phyloP scores from a whole-genome alignment of 2,329 filamentous ascomycete genomes.

The Chalaropsis thielavioides region DNA sequence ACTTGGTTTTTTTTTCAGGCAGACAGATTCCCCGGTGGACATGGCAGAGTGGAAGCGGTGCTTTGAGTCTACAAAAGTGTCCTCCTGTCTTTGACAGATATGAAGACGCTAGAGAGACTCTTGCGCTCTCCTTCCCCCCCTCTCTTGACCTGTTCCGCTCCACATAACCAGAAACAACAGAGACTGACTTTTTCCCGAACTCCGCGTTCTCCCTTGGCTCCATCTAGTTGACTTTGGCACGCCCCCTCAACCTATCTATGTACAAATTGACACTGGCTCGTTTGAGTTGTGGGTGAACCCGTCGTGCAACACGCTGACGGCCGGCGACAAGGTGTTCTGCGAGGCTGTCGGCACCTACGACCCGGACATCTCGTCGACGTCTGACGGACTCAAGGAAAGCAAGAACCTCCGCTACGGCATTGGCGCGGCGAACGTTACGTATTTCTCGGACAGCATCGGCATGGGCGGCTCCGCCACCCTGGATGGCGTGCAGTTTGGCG shows the following conservation, averaged over 20 bases:
- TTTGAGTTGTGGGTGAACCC: constrained; percentile 52
- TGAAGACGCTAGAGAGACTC: not conserved
- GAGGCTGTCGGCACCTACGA: constrained; percentile 32
- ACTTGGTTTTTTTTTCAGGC: constrained; percentile 5
- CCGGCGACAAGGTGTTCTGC: constrained; percentile 32
- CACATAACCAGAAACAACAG: constrained; percentile 9
- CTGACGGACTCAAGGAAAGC: constrained; percentile 23
- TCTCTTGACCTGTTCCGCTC: not conserved
- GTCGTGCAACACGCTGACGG: constrained; percentile 34
- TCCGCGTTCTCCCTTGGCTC: constrained; percentile 2
- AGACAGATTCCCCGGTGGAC: constrained; percentile 5
- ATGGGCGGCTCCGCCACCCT: constrained; percentile 30
- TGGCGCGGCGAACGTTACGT: constrained; percentile 36
- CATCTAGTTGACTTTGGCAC: constrained; percentile 35
- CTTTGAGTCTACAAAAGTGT: not conserved
- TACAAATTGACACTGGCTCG: constrained; percentile 45
- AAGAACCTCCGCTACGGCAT: constrained; percentile 37
- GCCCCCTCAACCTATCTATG: constrained; percentile 37
- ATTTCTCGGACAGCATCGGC: constrained; percentile 33
- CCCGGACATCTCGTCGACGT: constrained; percentile 29
- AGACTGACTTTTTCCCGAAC: constrained; percentile 13
- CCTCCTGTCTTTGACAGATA: not conserved
- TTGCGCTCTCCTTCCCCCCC: not conserved
- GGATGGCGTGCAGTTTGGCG: constrained; percentile 48
- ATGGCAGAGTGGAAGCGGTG: not conserved